Conservation (phyloP, 2,329 filamentous ascomycete genomes). For the Sporothrix pseudoabietina region DNA sequence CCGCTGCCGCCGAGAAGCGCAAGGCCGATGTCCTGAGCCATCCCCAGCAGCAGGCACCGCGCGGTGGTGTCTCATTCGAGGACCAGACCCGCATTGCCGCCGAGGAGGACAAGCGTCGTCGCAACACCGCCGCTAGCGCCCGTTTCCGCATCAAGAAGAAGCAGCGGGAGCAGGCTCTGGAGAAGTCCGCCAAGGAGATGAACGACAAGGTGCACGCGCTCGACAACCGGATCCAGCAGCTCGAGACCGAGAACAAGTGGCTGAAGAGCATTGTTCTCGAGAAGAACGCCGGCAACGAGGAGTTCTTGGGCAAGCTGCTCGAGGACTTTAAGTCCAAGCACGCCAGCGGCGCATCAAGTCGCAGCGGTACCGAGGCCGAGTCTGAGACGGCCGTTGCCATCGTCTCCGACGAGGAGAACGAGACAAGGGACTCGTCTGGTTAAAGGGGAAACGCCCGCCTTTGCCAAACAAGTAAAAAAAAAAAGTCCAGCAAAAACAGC, state of each 20-base stretch:
- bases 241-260: conserved; percentile 85
- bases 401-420: conserved; percentile 36
- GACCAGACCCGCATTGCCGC: conserved; percentile 72
- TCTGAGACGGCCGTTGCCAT: conserved; percentile 36
- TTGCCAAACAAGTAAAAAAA: conserved; percentile 12
- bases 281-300: conserved; percentile 69
- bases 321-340: conserved; percentile 50
- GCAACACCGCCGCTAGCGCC: conserved; percentile 85
- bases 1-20: conserved; percentile 46
- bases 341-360: conserved; percentile 23
- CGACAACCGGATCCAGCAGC: conserved; percentile 71
- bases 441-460: not conserved
- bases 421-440: conserved; percentile 37
- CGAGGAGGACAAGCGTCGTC: conserved; percentile 86
- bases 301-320: conserved; percentile 53
- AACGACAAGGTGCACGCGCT: conserved; percentile 74
- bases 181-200: conserved; percentile 80
- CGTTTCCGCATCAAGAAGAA: conserved; percentile 96
- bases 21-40: conserved; percentile 46
- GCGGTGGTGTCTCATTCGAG: conserved; percentile 59
- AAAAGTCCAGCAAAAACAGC: conserved; percentile 12
- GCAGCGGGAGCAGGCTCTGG: conserved; percentile 84
- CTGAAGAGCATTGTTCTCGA: conserved; percentile 78
- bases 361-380: conserved; percentile 39
- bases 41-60: conserved; percentile 36